A percentile compares a stretch with the other conserved stretches of the same genome.
Conservation (phyloP, 2,329 filamentous ascomycete genomes). For the Aurifilum marmelostoma region DNA sequence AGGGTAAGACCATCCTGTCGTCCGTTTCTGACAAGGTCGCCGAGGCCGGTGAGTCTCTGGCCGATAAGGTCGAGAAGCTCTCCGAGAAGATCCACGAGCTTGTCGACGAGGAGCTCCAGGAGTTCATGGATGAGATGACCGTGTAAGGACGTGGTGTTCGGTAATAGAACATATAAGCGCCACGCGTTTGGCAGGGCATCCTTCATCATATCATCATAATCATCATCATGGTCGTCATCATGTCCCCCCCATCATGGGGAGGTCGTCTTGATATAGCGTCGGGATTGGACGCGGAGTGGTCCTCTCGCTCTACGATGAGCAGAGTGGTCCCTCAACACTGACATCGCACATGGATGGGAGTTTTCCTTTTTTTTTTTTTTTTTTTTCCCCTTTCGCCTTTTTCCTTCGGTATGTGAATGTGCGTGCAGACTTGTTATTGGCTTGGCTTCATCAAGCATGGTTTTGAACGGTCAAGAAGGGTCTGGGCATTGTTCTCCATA, state of each 20-base stretch:
- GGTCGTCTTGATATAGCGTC: slow-evolving; percentile 7
- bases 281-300: slow-evolving; percentile 12
- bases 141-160: slow-evolving; percentile 35
- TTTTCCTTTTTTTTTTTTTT: neutral
- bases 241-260: neutral
- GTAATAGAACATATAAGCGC: neutral
- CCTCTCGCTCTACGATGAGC: neutral
- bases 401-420: neutral
- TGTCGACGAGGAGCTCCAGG: slow-evolving; percentile 63
- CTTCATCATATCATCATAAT: neutral
- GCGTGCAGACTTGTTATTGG: slow-evolving; percentile 15
- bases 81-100: slow-evolving; percentile 66
- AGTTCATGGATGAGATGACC: slow-evolving; percentile 59
- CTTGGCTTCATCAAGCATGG: slow-evolving; percentile 1
- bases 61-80: slow-evolving; percentile 62
- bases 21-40: slow-evolving; percentile 60
- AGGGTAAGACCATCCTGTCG: slow-evolving; percentile 45
- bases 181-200: slow-evolving; percentile 2
- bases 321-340: slow-evolving; percentile 7
- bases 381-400: too few relatives aligned
- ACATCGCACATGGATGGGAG: slow-evolving; percentile 16
- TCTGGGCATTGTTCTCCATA: slow-evolving; percentile 13
- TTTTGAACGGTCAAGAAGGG: slow-evolving; percentile 5
- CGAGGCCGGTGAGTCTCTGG: slow-evolving; percentile 56
- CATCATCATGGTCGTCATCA: neutral